These are phyloP conservation scores for Penicillium antarcticum DNA, from an alignment of 495 filamentous ascomycete species.

Conservation along the genomic window DNA sequence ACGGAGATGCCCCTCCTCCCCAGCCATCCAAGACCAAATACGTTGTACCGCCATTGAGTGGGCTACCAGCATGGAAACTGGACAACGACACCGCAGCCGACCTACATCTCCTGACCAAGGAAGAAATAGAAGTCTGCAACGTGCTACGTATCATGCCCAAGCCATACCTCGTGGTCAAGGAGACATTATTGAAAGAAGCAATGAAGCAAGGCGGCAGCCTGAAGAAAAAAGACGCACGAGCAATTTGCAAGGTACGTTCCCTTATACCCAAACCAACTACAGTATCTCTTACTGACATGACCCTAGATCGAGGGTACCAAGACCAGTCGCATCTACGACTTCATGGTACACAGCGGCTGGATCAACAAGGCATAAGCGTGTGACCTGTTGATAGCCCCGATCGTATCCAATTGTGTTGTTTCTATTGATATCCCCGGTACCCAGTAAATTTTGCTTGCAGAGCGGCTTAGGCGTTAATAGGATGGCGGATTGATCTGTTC, in stretches of 20 bases:
- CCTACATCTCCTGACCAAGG: constrained; percentile 77
- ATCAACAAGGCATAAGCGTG: constrained; percentile 62
- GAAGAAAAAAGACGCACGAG: constrained; percentile 86
- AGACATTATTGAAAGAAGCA: constrained; percentile 80
- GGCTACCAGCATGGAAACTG: constrained; percentile 64
- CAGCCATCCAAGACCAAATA: constrained; percentile 47
- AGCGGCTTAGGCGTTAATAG: constrained; percentile 21
- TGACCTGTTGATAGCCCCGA: neutral
- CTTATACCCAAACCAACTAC: neutral
- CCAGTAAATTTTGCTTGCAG: constrained; percentile 8
- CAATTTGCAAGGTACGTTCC: constrained; percentile 57
- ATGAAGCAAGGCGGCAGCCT: constrained; percentile 80
- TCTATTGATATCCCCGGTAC: constrained; percentile 17
- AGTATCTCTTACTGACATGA: constrained; percentile 6
- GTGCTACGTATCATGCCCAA: constrained; percentile 82
- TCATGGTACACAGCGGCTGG: constrained; percentile 92
- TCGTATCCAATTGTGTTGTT: neutral
- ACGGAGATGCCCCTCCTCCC: constrained; percentile 40
- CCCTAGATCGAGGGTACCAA: constrained; percentile 62
- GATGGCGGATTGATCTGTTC: constrained; percentile 5
- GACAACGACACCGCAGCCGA: constrained; percentile 74
- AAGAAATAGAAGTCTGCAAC: constrained; percentile 83
- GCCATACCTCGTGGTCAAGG: constrained; percentile 91
- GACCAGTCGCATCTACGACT: constrained; percentile 77
- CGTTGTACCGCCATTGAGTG: constrained; percentile 43